These are phyloP conservation scores for Cordyceps cateniannulata DNA, from an alignment of 2,329 filamentous ascomycete species.

Conservation along the genomic window DNA sequence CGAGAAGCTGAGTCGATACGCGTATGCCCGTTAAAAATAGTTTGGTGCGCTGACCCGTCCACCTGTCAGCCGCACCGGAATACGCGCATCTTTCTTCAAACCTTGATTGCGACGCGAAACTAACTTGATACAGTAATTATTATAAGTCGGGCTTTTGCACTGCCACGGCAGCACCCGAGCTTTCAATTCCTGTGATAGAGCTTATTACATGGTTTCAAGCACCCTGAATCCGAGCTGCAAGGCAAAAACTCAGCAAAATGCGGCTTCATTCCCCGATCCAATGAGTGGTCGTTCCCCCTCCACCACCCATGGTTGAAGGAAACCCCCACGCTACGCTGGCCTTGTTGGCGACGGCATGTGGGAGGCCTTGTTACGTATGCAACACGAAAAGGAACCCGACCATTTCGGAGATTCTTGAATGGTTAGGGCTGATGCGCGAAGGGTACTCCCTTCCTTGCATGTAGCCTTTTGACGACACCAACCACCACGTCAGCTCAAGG, in stretches of 20 bases:
- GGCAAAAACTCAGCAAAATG: neutral
- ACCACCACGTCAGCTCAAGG: neutral
- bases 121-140: neutral
- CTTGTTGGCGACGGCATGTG: neutral
- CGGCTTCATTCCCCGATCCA: neutral
- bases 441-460: neutral
- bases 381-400: too few relatives aligned
- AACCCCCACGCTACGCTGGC: too few relatives aligned
- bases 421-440: neutral
- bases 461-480: neutral
- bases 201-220: too few relatives aligned
- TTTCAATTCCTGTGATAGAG: too few relatives aligned
- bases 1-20: neutral
- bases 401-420: neutral
- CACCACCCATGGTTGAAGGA: too few relatives aligned
- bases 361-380: too few relatives aligned
- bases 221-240: neutral
- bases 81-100: neutral
- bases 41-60: neutral
- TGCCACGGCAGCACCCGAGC: too few relatives aligned
- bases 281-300: neutral
- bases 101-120: neutral
- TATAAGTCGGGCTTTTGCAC: too few relatives aligned
- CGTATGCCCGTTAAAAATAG: neutral
- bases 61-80: neutral